Base-by-base conservation (phyloP, 2,329 filamentous ascomycete genomes). In the Macrophomina pseudophaseolina region DNA sequence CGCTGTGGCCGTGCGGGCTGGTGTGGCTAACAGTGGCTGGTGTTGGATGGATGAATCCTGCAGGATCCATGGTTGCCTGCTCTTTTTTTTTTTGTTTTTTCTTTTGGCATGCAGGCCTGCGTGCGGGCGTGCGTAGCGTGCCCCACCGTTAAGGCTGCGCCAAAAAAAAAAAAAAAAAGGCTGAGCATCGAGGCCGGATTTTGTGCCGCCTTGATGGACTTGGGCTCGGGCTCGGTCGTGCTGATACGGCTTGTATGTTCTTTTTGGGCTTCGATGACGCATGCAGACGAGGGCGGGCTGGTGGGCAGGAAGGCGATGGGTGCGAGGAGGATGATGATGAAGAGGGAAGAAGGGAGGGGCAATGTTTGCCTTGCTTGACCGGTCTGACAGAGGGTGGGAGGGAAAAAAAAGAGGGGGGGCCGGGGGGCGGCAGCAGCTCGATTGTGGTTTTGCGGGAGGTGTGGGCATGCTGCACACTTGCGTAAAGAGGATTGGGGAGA, bases 71-170 rank as follows among this genome's bases (percentile, higher is more conserved):
- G 14, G 38, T 9, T 1, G 38, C 38, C 8, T 14, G 38, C 14
- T 9, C 2, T 40, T 40, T 40, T 40, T 40, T 40, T 14, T 40
- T 14, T 40, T 40, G 38, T 3, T 44, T 44, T 14, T 12, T 12
- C 2, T 38, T 7, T 38, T 12, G 6, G 6, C 35, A 12, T 38
- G 35, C 7, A 38, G 2, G 42, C 12, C 11, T 5, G 42, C 42
- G 42, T 16, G 42, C 42, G 16, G 8, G 42, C 16, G 42, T 16
- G 42, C 42, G 16, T n/a, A 2, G 8, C 18, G 30, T 54, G 52
- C 52, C 52, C 52, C 52, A 38, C 52, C 52, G 12, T 54, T 54
- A 54, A 54, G 52, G 52, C 52, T 54, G 52, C 52, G 52, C 52
- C 23, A n/a, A 38, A 38, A 38, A 38, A 38, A 38, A 11, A 11